Base-by-base conservation (phyloP, 2,329 filamentous ascomycete species). In the Alternaria consortialis region DNA sequence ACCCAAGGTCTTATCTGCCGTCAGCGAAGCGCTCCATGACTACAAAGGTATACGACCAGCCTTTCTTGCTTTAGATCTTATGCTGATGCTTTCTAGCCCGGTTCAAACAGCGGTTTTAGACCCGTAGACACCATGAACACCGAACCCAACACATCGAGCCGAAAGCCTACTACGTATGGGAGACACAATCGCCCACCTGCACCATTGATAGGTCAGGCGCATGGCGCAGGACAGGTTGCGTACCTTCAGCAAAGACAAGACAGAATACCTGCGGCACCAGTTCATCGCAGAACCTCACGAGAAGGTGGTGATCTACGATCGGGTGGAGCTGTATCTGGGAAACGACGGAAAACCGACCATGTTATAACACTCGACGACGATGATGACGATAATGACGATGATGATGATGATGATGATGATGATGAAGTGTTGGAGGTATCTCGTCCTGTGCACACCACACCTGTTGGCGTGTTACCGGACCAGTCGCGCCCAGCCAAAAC, bases 301-400 rank as follows among this genome's bases (percentile, higher is more conserved):
- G 39, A 53, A 32, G 37, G 50, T 4, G 43, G 51, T 8, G 32
- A 40, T 23, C 29, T 23, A 31, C 25, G 37, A 17, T 37, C 42
- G 12, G 46, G 36, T 27, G 53, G 36, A 17, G 15, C 42, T 25
- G 39, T 48, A 9, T 47, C 62, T 12, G 20, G 25, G 8, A 75
- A 75, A 39, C 63, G 72, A 32, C 65, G 65, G 44, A 75, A 71
- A 34, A 69, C 43, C 7, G 48, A 61, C 8, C 56, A 67, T 20
- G 56, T 68, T 15, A 62, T 71, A 25, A 44, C 61, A 43, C 55
- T 69, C 8, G 40, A 47, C 12, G 59, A 59, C 6, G 69, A 68
- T 20, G 65, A 69, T 13, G 63, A 69, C 6, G 37, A 20, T 2
- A 2, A 20, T 20, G 51, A 59, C 6, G 48, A 58, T 31, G 43